These are phyloP conservation scores for Sphaerulina musiva DNA, from an alignment of 2,329 filamentous ascomycete species.

Conservation along the genomic window DNA sequence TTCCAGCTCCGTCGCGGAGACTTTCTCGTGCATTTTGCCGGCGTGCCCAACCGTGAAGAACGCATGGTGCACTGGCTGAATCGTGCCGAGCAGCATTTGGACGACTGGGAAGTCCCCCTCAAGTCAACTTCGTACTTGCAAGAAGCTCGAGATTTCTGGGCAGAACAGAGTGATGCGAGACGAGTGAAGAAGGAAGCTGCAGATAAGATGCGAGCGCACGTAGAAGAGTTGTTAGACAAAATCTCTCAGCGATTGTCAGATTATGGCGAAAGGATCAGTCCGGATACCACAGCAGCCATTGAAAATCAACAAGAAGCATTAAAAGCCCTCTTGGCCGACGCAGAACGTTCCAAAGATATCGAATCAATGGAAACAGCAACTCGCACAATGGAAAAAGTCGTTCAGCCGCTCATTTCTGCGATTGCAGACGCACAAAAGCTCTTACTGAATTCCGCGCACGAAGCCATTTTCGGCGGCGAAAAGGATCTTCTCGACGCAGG, in stretches of 20 bases:
- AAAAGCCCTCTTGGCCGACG: conserved; percentile 24
- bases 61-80: conserved; percentile 37
- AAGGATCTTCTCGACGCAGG: conserved; percentile 28
- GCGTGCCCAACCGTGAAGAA: conserved; percentile 31
- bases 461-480: conserved; percentile 34
- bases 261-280: conserved; percentile 28
- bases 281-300: conserved; percentile 25
- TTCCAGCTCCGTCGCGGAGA: conserved; percentile 38
- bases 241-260: conserved; percentile 25
- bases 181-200: conserved; percentile 23
- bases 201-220: conserved; percentile 21
- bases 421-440: conserved; percentile 26
- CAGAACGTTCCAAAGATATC: conserved; percentile 18
- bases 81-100: conserved; percentile 34
- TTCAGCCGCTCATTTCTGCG: conserved; percentile 24
- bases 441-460: conserved; percentile 31
- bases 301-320: conserved; percentile 26
- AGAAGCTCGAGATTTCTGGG: conserved; percentile 36
- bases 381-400: conserved; percentile 18
- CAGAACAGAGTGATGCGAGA: conserved; percentile 26
- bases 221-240: conserved; percentile 23
- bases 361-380: conserved; percentile 21
- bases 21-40: conserved; percentile 42
- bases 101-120: conserved; percentile 37
- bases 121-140: conserved; percentile 35